These are phyloP conservation scores for Camelina sativa DNA, from an alignment of 345 rosid genomes.

Conservation along the genomic window DNA sequence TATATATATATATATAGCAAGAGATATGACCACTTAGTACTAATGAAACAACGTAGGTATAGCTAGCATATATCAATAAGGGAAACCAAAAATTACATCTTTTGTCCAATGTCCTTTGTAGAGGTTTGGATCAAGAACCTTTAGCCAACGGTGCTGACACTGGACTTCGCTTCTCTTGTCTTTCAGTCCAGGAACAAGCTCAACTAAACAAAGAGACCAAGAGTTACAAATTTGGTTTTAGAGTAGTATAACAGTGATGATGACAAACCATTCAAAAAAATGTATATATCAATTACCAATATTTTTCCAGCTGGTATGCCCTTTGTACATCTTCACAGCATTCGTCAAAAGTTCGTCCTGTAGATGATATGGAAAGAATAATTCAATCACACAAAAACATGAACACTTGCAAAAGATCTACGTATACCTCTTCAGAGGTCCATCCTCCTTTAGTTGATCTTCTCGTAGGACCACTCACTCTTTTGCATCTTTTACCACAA, in stretches of 20 bases:
- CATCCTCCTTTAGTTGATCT: constrained; percentile 36
- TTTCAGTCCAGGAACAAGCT: background rate
- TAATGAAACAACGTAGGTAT: background rate
- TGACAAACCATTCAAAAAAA: background rate
- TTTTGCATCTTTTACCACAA: constrained; percentile 3
- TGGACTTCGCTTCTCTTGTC: constrained; percentile 16
- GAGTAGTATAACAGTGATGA: background rate
- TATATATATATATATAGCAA: background rate
- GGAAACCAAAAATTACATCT: constrained; percentile 7
- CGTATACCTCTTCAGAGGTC: constrained; percentile 16
- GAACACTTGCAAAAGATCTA: background rate
- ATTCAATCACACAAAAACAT: background rate
- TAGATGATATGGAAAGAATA: background rate
- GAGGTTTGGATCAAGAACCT: constrained; percentile 32
- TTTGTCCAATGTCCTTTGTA: constrained; percentile 34
- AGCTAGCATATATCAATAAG: background rate
- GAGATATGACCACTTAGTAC: background rate
- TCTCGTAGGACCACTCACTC: constrained; percentile 27
- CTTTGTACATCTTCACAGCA: constrained; percentile 2
- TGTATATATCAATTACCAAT: constrained; percentile 7
- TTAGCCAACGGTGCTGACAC: constrained; percentile 35
- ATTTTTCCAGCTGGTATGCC: constrained; percentile 22
- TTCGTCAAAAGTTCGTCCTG: constrained; percentile 31
- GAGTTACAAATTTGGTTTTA: background rate
- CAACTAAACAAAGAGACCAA: constrained; percentile 14